Conservation (phyloP, 148 eudicot genomes). For the Rhododendron mucronatum region DNA sequence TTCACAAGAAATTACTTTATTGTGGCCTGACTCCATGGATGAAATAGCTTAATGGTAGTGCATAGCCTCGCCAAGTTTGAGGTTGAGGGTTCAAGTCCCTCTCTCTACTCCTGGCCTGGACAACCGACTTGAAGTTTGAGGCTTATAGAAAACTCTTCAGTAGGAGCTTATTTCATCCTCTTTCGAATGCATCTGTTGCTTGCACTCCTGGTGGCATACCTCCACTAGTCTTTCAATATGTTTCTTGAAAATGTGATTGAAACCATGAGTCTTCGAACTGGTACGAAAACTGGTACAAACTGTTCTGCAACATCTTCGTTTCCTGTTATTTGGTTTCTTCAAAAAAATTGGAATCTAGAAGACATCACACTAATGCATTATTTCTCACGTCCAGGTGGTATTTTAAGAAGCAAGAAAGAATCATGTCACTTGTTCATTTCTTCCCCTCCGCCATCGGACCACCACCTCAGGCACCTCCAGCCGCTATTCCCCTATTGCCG, state of each 20-base stretch:
- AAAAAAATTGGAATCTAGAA: neutral
- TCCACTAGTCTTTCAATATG: neutral
- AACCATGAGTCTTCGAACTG: neutral
- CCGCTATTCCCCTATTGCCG: neutral
- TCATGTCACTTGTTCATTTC: neutral
- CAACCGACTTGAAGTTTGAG: constrained; percentile 52
- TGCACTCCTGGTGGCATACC: neutral
- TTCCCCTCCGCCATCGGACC: neutral
- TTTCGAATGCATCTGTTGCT: neutral
- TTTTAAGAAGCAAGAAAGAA: neutral
- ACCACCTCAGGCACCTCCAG: neutral
- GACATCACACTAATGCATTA: neutral
- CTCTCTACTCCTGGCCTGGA: constrained; percentile 24
- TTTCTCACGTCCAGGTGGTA: neutral
- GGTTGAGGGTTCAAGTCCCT: too few species aligned
- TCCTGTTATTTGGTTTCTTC: neutral
- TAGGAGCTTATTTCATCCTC: neutral
- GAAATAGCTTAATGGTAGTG: too few species aligned
- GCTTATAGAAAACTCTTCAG: neutral
- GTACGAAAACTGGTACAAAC: neutral
- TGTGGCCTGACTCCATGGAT: too few species aligned
- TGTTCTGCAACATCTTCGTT: neutral
- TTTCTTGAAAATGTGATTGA: neutral
- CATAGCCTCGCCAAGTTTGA: too few species aligned
- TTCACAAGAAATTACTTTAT: too few species aligned